A percentile compares a stretch with the other conserved stretches of the same genome.
Conservation (phyloP, 257 asterid genomes). For the Solanum chiquidenum region DNA sequence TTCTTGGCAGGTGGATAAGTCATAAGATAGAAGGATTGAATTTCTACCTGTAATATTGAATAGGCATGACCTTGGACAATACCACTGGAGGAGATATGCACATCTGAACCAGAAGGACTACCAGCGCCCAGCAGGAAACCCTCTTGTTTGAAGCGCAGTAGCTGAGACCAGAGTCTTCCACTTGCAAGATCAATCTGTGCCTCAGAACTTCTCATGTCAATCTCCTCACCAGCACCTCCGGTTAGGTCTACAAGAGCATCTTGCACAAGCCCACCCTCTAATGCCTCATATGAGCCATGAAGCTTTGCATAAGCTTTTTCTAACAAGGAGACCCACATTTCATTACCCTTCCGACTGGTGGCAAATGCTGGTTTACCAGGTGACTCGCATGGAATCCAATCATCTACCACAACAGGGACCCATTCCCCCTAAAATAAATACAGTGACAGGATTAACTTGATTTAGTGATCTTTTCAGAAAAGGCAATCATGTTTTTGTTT, state of each 20-base stretch:
- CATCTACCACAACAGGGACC: slow-evolving; percentile 99
- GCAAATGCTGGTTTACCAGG: slow-evolving; percentile 99
- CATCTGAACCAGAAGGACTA: slow-evolving; percentile 99
- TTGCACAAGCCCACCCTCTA: slow-evolving; percentile 99
- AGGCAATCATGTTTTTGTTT: not conserved
- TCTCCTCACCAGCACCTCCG: slow-evolving; percentile 99
- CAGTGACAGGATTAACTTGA: slow-evolving; percentile 42
- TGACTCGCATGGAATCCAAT: slow-evolving; percentile 99
- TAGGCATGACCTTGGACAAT: slow-evolving; percentile 99
- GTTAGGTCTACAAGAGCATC: slow-evolving; percentile 99
- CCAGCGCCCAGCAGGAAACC: slow-evolving; percentile 99
- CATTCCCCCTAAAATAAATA: slow-evolving; percentile 73
- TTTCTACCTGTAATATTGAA: slow-evolving; percentile 77
- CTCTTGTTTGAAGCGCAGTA: slow-evolving; percentile 83
- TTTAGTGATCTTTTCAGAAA: slow-evolving; percentile 19
- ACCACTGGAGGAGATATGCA: slow-evolving; percentile 91
- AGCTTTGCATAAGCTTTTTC: slow-evolving; percentile 99
- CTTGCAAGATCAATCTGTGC: slow-evolving; percentile 98
- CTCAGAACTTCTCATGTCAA: slow-evolving; percentile 97
- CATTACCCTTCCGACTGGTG: slow-evolving; percentile 86
- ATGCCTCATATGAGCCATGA: slow-evolving; percentile 97
- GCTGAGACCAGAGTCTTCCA: slow-evolving; percentile 95
- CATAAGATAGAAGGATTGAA: not conserved
- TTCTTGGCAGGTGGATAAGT: not conserved
- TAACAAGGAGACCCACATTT: slow-evolving; percentile 83